These are phyloP conservation scores for Galeopsis tetrahit DNA, from an alignment of 257 asterid species.

Conservation along the genomic window DNA sequence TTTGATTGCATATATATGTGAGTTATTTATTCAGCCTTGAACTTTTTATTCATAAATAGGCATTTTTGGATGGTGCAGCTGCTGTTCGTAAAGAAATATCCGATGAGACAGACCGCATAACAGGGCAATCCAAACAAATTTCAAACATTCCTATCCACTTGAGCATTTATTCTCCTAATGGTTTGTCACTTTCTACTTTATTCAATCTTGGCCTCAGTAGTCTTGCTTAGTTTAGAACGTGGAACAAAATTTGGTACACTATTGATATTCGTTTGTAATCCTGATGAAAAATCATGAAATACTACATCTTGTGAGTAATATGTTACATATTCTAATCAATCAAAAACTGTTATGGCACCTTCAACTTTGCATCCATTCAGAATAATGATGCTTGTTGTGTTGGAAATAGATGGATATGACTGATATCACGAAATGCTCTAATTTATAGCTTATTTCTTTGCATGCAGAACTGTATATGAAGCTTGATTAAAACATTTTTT, in stretches of 20 bases:
- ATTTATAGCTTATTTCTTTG: constrained; percentile 12
- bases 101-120: constrained; percentile 96
- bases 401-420: constrained; percentile 8
- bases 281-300: not conserved
- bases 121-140: constrained; percentile 83
- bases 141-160: constrained; percentile 95
- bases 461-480: constrained; percentile 2
- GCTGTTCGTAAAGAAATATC: constrained; percentile 89
- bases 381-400: constrained; percentile 16
- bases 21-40: constrained; percentile 30
- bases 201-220: constrained; percentile 16
- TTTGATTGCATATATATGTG: constrained; percentile 31
- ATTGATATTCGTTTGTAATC: not conserved
- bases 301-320: constrained; percentile 15
- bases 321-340: constrained; percentile 20
- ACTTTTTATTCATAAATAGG: constrained; percentile 38
- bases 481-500: constrained; percentile 18
- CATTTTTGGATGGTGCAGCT: constrained; percentile 63
- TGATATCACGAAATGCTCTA: constrained; percentile 13
- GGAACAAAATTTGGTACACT: constrained; percentile 3
- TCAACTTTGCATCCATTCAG: constrained; percentile 10
- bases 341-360: constrained; percentile 11
- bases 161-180: constrained; percentile 93
- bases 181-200: constrained; percentile 51
- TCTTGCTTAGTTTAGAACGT: constrained; percentile 29